Base-by-base conservation (phyloP, 1,139 yeast genomes). In the Yamadazyma triangularis region DNA sequence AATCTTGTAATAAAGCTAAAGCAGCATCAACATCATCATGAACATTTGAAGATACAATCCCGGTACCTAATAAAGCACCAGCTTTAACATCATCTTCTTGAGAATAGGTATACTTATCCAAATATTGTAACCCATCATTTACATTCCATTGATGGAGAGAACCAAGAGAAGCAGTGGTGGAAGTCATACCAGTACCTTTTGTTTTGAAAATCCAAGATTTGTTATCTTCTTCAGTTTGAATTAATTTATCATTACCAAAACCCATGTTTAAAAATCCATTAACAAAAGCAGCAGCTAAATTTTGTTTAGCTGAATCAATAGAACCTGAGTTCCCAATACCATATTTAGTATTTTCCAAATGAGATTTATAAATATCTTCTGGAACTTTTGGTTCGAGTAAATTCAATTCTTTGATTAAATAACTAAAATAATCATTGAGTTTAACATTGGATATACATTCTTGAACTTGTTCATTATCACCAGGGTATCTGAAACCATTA, bases 1-100 rank as follows among this genome's bases (percentile, higher is more conserved):
- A 86, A 42, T 91, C 98, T 54, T 82, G 89, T 40, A 86, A 66
- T 44, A 91, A 64, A 15, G 95, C 81, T 41, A 86, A 70, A 4
- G 96, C 94, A 4, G 97, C 94, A 46, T 89, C 97, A 28, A 88
- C 87, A 40, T 91, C 98, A 53, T 91, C 96, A 56, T 87, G 96
- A 35, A 93, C 93, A 58, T 95, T 94, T 20, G 94, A 73, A 24
- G 95, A 86, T n/a, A 87, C 83, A 31, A 93, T 73, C 59, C 98
- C 98, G 57, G 88, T 87, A 58, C 97, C 99, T 43, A 93, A 71
- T 39, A 91, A 69, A 4, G 98, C 96, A 60, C 99, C 99, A 9
- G 97, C 96, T 60, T 87, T 87, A 43, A 89, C 79, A 50, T 87
- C 91, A 38, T 79, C 82, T 48, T 88, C 95, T 16, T 79, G 73